phyloP scores from a whole-genome alignment of 495 filamentous ascomycete genomes.

The Friedmanniomyces endolithicus region DNA sequence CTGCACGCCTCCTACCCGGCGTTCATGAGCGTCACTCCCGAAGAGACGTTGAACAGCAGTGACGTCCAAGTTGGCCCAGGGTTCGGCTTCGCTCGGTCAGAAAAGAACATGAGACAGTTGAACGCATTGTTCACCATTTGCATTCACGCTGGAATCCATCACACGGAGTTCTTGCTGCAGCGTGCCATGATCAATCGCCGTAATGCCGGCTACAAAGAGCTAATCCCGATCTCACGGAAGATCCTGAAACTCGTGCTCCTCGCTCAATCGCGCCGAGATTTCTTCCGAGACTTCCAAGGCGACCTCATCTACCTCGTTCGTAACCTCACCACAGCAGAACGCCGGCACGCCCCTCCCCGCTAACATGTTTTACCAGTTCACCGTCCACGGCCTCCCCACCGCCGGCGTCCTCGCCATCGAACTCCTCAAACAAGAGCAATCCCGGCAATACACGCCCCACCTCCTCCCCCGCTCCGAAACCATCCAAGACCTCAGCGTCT shows the following conservation, averaged over 20 bases:
- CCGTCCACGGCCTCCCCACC: constrained; percentile 38
- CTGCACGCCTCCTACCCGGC: constrained; percentile 12
- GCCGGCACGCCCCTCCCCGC: too few species aligned
- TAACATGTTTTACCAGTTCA: too few species aligned
- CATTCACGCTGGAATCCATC: constrained; percentile 25
- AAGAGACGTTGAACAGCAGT: constrained; percentile 4
- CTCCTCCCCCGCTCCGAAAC: constrained; percentile 45
- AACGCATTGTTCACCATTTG: constrained; percentile 16
- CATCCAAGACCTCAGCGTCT: constrained; percentile 52
- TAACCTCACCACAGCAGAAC: too few species aligned
- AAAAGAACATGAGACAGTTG: constrained; percentile 13
- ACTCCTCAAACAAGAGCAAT: constrained; percentile 45
- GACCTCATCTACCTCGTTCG: constrained; percentile 48
- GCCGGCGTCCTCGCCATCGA: constrained; percentile 51
- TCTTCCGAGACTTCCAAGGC: constrained; percentile 36
- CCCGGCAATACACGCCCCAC: constrained; percentile 26
- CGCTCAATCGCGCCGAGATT: constrained; percentile 38
- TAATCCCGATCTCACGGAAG: constrained; percentile 42
- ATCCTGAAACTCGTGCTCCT: constrained; percentile 37
- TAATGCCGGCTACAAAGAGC: constrained; percentile 36
- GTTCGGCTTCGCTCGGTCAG: constrained; percentile 2
- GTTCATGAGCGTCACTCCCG: constrained; percentile 16
- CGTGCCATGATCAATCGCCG: constrained; percentile 43
- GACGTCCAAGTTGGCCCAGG: background rate
- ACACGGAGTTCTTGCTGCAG: constrained; percentile 49